Conservation (phyloP, 2,329 filamentous ascomycete species). For the Rugonectria rugulosa region DNA sequence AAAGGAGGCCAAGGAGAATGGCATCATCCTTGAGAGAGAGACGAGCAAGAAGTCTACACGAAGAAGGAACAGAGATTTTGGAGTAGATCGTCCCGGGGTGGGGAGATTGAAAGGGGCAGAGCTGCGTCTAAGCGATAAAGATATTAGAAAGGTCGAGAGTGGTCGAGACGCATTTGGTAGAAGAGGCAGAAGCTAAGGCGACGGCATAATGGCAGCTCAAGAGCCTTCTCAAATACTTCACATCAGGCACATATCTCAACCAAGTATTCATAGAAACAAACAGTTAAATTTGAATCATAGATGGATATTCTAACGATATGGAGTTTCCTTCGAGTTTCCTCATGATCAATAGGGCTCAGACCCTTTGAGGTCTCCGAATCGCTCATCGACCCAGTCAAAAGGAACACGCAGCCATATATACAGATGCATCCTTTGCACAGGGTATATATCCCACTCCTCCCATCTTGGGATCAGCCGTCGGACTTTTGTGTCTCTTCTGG, state of each 20-base stretch:
- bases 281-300: not conserved
- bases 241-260: not conserved
- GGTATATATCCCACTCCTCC: conserved; percentile 27
- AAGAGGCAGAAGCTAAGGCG: conserved; percentile 40
- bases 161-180: conserved; percentile 52
- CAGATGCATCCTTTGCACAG: conserved; percentile 34
- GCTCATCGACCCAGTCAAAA: conserved; percentile 18
- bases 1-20: conserved; percentile 85
- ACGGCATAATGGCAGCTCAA: not conserved
- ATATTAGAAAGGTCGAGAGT: conserved; percentile 76
- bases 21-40: conserved; percentile 79
- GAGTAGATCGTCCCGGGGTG: conserved; percentile 78
- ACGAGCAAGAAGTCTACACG: conserved; percentile 49
- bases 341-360: conserved; percentile 21
- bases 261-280: not conserved
- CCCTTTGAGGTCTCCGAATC: conserved; percentile 27
- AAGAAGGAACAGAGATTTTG: conserved; percentile 59
- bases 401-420: conserved; percentile 42
- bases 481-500: conserved; percentile 15
- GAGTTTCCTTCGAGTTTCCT: conserved; percentile 29
- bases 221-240: not conserved
- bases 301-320: conserved; percentile 17
- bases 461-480: conserved; percentile 12
- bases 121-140: conserved; percentile 78
- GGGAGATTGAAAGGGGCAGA: conserved; percentile 83